Evolutionary conservation across 164 flowering plant species (phyloP).

Genomic region (Liquidambar formosana): DNA sequence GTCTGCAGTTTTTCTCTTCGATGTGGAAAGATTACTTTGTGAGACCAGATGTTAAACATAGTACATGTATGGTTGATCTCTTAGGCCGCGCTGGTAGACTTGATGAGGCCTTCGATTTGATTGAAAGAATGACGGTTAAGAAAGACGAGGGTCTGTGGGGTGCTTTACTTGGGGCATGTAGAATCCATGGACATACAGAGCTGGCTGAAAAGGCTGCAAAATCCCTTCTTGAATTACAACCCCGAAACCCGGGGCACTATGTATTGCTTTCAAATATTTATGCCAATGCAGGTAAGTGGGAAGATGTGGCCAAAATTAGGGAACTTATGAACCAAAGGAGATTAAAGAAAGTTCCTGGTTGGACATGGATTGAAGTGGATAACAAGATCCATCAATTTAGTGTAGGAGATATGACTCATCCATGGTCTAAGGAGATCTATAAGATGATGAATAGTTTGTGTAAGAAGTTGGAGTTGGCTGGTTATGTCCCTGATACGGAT

Average conservation of each 20-base stretch:
- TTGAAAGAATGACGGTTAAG: constrained; percentile 34
- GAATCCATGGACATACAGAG: constrained; percentile 39
- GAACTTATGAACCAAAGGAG: constrained; percentile 40
- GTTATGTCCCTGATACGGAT: constrained; percentile 58
- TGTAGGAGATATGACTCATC: constrained; percentile 49
- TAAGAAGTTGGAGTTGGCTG: constrained; percentile 44
- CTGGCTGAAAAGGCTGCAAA: constrained; percentile 54
- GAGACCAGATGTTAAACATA: constrained; percentile 51
- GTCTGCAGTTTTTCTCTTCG: constrained; percentile 34
- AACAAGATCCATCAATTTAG: constrained; percentile 39
- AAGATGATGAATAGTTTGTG: constrained; percentile 31
- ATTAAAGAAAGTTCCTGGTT: constrained; percentile 57
- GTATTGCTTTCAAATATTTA: constrained; percentile 61
- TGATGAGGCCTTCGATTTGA: constrained; percentile 47
- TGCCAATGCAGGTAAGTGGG: constrained; percentile 62
- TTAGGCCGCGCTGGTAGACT: constrained; percentile 62
- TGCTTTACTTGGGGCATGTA: constrained; percentile 59
- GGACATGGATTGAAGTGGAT: constrained; percentile 58
- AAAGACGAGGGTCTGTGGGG: constrained; percentile 56
- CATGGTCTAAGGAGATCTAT: constrained; percentile 41
- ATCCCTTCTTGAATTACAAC: constrained; percentile 47
- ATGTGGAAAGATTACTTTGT: constrained; percentile 38
- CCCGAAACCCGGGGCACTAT: constrained; percentile 54
- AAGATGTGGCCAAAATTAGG: constrained; percentile 48
- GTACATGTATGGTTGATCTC: constrained; percentile 65